Conservation (phyloP, 768 basidiomycete species). For the Coprinellus aureogranulatus region DNA sequence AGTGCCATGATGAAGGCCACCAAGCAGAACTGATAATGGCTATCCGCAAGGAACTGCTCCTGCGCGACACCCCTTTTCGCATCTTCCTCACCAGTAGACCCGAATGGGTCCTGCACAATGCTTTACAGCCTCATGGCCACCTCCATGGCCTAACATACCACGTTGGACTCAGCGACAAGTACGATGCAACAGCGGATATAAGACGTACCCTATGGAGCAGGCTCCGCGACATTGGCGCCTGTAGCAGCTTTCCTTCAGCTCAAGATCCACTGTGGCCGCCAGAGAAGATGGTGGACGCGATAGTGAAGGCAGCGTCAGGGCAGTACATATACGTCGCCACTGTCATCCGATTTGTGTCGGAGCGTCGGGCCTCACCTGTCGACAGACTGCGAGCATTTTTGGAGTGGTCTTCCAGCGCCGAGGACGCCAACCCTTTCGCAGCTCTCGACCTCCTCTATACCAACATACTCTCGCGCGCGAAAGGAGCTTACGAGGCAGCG, state of each 20-base stretch:
- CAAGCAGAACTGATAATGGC: constrained; percentile 9
- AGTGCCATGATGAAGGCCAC: constrained; percentile 9
- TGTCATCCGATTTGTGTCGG: constrained; percentile 13
- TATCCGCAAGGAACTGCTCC: constrained; percentile 4
- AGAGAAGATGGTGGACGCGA: not conserved
- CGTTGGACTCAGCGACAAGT: constrained; percentile 4
- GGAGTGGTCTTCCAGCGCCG: not conserved
- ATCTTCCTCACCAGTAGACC: constrained; percentile 16
- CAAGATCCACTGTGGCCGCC: constrained; percentile 10
- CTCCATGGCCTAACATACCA: not conserved
- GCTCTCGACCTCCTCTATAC: constrained; percentile 9
- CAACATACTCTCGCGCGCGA: not conserved
- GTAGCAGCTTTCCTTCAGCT: not conserved
- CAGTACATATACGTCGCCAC: constrained; percentile 17
- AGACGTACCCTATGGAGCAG: not conserved
- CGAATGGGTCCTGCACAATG: constrained; percentile 8
- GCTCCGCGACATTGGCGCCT: not conserved
- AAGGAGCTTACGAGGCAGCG: too few relatives aligned
- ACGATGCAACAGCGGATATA: constrained; percentile 5
- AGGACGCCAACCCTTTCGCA: constrained; percentile 3
- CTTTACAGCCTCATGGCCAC: not conserved
- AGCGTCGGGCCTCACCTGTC: not conserved
- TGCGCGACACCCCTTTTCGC: constrained; percentile 5
- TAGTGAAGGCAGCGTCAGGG: constrained; percentile 12
- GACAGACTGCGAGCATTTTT: not conserved